Evolutionary conservation across 129 eudicot genomes (phyloP).

Genomic region (Helianthus annuus): DNA sequence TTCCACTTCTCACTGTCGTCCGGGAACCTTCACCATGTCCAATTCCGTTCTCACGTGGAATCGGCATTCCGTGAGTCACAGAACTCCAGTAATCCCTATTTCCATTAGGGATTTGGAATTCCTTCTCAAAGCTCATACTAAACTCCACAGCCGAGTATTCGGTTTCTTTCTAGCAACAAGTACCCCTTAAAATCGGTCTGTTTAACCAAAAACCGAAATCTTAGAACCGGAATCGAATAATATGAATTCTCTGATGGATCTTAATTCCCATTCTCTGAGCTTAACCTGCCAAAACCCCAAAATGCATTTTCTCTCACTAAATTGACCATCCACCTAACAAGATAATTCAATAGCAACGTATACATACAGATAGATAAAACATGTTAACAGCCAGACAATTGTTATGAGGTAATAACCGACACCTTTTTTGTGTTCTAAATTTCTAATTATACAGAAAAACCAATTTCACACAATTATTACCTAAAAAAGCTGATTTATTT

Average conservation of each 20-base stretch:
- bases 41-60: slow-evolving; percentile 19
- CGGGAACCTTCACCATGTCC: slow-evolving; percentile 5
- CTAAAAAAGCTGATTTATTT: not conserved
- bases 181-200: not conserved
- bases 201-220: not conserved
- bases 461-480: not conserved
- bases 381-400: not conserved
- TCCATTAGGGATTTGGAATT: slow-evolving; percentile 26
- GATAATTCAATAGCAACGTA: not conserved
- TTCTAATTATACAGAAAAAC: not conserved
- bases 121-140: slow-evolving; percentile 54
- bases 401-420: not conserved
- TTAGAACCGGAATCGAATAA: not conserved
- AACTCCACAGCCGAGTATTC: slow-evolving; percentile 6
- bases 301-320: slow-evolving; percentile 5
- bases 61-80: not conserved
- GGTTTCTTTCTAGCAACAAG: not conserved
- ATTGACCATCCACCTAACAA: slow-evolving; percentile 8
- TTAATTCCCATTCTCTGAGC: not conserved
- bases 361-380: not conserved
- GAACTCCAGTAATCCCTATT: slow-evolving; percentile 16
- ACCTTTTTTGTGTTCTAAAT: not conserved
- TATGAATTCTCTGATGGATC: not conserved
- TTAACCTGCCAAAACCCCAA: slow-evolving; percentile 8
- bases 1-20: slow-evolving; percentile 2